Conservation (phyloP, 345 rosid species). For the Syzygium jambos region DNA sequence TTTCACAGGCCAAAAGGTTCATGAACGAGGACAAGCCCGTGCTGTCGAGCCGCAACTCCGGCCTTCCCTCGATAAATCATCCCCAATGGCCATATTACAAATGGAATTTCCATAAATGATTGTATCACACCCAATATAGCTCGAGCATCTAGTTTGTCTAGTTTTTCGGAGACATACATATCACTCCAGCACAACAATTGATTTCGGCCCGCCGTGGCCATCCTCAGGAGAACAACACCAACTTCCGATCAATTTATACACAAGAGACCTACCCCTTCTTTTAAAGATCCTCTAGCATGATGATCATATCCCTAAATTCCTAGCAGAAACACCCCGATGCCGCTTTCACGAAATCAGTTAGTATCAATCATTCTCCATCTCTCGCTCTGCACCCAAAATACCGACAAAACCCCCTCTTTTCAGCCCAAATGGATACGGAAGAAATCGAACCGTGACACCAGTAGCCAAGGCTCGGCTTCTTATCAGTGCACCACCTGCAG, state of each 20-base stretch:
- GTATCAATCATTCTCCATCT: not conserved
- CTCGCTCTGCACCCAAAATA: not conserved
- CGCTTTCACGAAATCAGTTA: not conserved
- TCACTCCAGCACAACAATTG: not conserved
- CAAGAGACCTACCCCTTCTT: not conserved
- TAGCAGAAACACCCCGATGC: not conserved
- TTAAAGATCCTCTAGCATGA: not conserved
- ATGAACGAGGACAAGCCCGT: no score
- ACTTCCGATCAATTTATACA: not conserved
- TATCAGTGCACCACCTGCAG: no score
- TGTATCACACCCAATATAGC: not conserved
- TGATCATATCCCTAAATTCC: not conserved
- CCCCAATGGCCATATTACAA: no score
- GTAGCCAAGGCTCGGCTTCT: not conserved
- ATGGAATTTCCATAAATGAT: no score
- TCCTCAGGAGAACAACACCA: not conserved
- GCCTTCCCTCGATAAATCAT: not conserved
- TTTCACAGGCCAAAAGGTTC: not conserved
- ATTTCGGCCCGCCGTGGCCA: not conserved
- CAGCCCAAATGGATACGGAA: not conserved
- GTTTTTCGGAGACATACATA: not conserved
- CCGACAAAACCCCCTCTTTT: not conserved
- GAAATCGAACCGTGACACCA: not conserved
- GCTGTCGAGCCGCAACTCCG: not conserved
- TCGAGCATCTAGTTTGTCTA: not conserved